A percentile compares a stretch with the other conserved stretches of the same genome.
These are phyloP conservation scores for Microdochium paspali DNA, from an alignment of 2,329 filamentous ascomycete species.

Conservation along the genomic window DNA sequence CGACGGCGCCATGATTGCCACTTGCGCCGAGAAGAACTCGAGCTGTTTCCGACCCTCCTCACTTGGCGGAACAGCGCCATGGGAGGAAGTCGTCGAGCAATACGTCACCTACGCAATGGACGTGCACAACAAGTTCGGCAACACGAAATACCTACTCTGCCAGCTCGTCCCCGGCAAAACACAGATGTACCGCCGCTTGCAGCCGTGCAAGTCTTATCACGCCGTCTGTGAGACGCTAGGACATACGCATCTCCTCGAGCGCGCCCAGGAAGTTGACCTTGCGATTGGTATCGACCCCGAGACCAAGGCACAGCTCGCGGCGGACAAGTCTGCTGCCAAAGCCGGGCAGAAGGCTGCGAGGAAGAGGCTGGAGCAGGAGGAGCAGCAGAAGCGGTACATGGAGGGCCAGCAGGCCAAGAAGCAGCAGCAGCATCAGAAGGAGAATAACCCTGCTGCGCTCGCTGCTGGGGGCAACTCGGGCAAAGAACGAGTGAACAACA, in stretches of 20 bases:
- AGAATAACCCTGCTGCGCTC: constrained; percentile 28
- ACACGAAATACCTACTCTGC: constrained; percentile 84
- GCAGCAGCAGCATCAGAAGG: constrained; percentile 9
- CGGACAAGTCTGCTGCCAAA: constrained; percentile 10
- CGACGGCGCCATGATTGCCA: constrained; percentile 96
- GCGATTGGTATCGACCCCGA: constrained; percentile 50
- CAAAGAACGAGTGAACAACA: constrained; percentile 14
- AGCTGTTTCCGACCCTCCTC: constrained; percentile 68
- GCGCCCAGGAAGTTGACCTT: constrained; percentile 57
- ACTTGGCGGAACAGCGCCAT: constrained; percentile 62
- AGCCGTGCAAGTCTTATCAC: constrained; percentile 59
- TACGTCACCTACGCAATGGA: constrained; percentile 68
- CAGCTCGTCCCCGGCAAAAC: constrained; percentile 81
- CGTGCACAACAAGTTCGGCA: constrained; percentile 78
- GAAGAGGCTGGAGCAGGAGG: constrained; percentile 19
- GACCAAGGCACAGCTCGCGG: background rate
- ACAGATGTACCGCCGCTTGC: constrained; percentile 51
- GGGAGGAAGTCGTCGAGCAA: constrained; percentile 67
- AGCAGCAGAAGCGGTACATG: constrained; percentile 21
- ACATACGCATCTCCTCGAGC: constrained; percentile 51
- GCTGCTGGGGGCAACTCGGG: constrained; percentile 38
- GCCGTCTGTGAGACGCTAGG: constrained; percentile 58
- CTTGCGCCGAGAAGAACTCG: constrained; percentile 81
- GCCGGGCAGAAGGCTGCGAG: constrained; percentile 23
- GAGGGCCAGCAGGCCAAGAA: background rate